Evolutionary conservation across 805 yeast genomes (phyloP), one percentile per base, ranked within the genome.

Genomic region (Starmera amethionina): DNA sequence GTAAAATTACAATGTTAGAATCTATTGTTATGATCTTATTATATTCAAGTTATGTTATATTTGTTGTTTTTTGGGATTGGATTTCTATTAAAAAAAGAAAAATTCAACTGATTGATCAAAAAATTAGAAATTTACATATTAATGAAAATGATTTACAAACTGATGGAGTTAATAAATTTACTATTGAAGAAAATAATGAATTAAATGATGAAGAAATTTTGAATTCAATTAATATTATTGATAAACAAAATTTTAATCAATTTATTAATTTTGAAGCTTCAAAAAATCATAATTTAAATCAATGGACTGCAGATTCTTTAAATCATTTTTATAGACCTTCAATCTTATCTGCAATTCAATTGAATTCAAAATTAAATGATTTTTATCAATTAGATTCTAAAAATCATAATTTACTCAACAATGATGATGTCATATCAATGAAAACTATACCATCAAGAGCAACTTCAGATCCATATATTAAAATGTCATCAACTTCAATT

Each of bases 41-140:
- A 8, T 89, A 88, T 52, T 45, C 70, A 0, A 42, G 56, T 0
- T 89, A 86, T 50, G 90, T 85, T 7, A 40, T 63, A 0, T 62
- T 58, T 44, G 79, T 58, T 63, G 54, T 67, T 2, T 41, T 40
- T 3, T 55, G 56, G 58, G 56, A 51, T 19, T 52, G 46, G 44
- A 13, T 49, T 7, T 35, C 40, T 8, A 49, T 42, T 0, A 47
- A 41, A 35, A 47, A 36, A 19, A 42, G 56, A 36, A 50, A 44
- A 29, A 25, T 29, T 2, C 42, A 45, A 13, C 38, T 50, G 37
- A 16, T 50, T 4, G 55, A 53, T 18, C 49, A 47, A 32, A 52
- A 48, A 31, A 43, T 51, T 2, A 49, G 59, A 43, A 55, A 52
- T 30, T 39, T 43, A 11, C 49, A 41, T 37, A 30, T 40, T 28